phyloP scores from a whole-genome alignment of 768 basidiomycete genomes.

The Chiua virens region DNA sequence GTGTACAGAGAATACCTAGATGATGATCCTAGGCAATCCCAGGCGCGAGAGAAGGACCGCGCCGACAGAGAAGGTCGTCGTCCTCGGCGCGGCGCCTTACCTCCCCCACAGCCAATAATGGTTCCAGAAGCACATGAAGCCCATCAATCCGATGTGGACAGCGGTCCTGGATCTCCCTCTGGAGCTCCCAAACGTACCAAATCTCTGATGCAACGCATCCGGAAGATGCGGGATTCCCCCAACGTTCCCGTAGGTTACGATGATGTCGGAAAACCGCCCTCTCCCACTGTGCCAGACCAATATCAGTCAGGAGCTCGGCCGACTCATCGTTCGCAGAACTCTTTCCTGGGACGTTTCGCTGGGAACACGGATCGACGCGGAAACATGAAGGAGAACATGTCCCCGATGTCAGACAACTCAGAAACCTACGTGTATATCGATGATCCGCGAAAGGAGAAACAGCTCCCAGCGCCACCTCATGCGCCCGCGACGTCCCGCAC shows the following conservation, averaged over 20 bases:
- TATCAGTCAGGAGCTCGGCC: constrained; percentile 40
- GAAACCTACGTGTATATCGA: constrained; percentile 74
- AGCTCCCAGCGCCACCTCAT: constrained; percentile 44
- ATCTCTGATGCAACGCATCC: constrained; percentile 85
- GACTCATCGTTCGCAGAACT: constrained; percentile 73
- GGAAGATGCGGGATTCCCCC: constrained; percentile 84
- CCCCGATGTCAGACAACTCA: constrained; percentile 30
- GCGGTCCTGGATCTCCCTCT: constrained; percentile 41
- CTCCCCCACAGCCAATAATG: constrained; percentile 84
- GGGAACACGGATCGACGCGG: constrained; percentile 35
- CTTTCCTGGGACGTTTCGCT: constrained; percentile 73
- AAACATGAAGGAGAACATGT: constrained; percentile 36
- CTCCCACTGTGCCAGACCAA: constrained; percentile 41
- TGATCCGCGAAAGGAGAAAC: constrained; percentile 51
- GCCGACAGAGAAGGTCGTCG: constrained; percentile 32
- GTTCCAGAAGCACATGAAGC: constrained; percentile 59
- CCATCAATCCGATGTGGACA: constrained; percentile 37
- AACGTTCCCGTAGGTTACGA: constrained; percentile 70
- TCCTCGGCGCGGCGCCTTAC: constrained; percentile 54
- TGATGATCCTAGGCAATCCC: constrained; percentile 33
- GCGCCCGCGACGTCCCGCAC: constrained; percentile 25
- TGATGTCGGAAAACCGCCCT: constrained; percentile 41
- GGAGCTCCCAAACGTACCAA: constrained; percentile 67
- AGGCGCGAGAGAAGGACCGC: constrained; percentile 35
- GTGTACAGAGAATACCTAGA: constrained; percentile 46